A percentile compares a stretch with the other conserved stretches of the same genome.
phyloP scores from a whole-genome alignment of 2,329 filamentous ascomycete species.

The Sporothrix humicola region DNA sequence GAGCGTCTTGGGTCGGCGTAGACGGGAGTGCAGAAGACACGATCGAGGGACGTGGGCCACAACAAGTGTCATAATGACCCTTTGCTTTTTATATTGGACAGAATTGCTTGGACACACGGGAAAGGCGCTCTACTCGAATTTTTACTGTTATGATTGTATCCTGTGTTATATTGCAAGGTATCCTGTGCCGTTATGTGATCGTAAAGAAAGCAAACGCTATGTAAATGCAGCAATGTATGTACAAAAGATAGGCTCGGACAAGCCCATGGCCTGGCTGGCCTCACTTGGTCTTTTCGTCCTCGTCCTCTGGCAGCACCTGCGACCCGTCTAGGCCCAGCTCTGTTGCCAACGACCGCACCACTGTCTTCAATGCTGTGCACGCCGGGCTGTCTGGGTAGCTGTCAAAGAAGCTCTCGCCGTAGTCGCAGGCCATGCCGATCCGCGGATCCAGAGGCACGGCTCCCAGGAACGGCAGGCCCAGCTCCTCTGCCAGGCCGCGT shows the following conservation, averaged over 20 bases:
- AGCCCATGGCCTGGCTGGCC: not conserved
- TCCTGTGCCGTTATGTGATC: conserved; percentile 2
- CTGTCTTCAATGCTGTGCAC: conserved; percentile 77
- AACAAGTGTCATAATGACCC: conserved; percentile 1
- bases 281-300: not conserved
- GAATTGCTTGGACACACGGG: conserved; percentile 12
- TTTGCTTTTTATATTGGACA: not conserved
- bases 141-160: not conserved
- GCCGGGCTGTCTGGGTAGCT: conserved; percentile 92
- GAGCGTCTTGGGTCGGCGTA: conserved; percentile 57
- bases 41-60: not conserved
- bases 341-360: conserved; percentile 74
- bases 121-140: conserved; percentile 6
- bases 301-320: conserved; percentile 53
- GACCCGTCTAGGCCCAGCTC: conserved; percentile 69
- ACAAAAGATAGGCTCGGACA: not conserved
- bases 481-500: conserved; percentile 78
- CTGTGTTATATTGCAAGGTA: not conserved
- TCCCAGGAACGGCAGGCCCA: conserved; percentile 86
- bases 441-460: conserved; percentile 89
- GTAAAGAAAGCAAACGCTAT: conserved; percentile 21
- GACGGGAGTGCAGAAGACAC: not conserved
- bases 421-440: conserved; percentile 96
- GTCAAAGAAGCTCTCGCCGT: conserved; percentile 96
- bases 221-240: conserved; percentile 18